phyloP scores from a whole-genome alignment of 345 rosid genomes.

The Leavenworthia alabamica region DNA sequence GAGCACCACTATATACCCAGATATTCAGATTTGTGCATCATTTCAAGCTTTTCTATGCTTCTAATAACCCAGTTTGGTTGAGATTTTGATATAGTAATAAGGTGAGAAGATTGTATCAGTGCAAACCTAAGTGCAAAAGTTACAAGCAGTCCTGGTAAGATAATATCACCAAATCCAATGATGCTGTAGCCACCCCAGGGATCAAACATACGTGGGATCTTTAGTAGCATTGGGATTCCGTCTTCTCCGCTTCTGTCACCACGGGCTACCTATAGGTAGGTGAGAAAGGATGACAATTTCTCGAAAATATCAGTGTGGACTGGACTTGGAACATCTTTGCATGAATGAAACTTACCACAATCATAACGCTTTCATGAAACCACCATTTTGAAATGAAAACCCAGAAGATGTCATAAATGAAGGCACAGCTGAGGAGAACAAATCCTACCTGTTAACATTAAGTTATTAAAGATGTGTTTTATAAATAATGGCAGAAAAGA shows the following conservation, averaged over 20 bases:
- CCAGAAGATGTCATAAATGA: conserved; percentile 98
- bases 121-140: conserved; percentile 82
- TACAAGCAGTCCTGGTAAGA: conserved; percentile 87
- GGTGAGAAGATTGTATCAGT: neutral
- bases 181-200: conserved; percentile 99
- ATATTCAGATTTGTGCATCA: too few relatives aligned
- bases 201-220: conserved; percentile 95
- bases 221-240: conserved; percentile 92
- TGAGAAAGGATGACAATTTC: too few relatives aligned
- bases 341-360: conserved; percentile 95
- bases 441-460: conserved; percentile 89
- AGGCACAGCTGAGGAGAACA: conserved; percentile 89
- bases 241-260: conserved; percentile 94
- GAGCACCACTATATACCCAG: too few relatives aligned
- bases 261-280: conserved; percentile 98
- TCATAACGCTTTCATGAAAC: conserved; percentile 99
- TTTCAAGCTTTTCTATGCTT: too few relatives aligned
- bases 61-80: neutral
- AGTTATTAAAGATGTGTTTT: too few relatives aligned
- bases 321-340: too few relatives aligned
- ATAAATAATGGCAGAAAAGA: too few relatives aligned
- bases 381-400: conserved; percentile 89
- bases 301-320: too few relatives aligned
- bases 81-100: neutral
- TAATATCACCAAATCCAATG: conserved; percentile 96